Base-by-base conservation (phyloP, 805 yeast species). In the Wickerhamomyces canadensis region DNA sequence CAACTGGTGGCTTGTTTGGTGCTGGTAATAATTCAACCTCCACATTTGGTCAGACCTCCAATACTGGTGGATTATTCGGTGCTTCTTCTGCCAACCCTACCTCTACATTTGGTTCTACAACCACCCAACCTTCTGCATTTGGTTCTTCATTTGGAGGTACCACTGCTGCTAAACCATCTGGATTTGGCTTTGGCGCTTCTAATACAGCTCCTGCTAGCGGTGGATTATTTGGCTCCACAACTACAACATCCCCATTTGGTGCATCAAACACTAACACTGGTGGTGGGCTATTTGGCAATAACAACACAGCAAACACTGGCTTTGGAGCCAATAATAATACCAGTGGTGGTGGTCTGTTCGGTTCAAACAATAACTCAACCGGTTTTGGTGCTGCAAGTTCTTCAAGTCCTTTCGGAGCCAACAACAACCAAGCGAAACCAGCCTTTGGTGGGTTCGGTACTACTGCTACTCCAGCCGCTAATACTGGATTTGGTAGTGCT, bases 281-380 rank as follows among this genome's bases (percentile, higher is more conserved):
- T n/a, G 67, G 70, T 13, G 72, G 74, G n/a, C 14, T 70, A 23
- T 72, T 74, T 52, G 76, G 76, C 19, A 37, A 52, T 15, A 58
- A 44, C 44, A 49, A 52, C 33, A 50, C 46, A 12, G 43, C 55
- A 8, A 17, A 54, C 3, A 31, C 49, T 21, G 51, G 46, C 4
- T 52, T 54, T 34, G 62, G 62, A 13, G 19, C 41, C 17, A 25
- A 27, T 11, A 30, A 10, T 17, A 24, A 33, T 8, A 21, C 29
- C n/a, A 41, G 35, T 17, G 23, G 38, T 12, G 41, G 52, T n/a
- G n/a, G n/a, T n/a, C n/a, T n/a, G 6, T 57, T 57, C 43, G 62
- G 62, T 24, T 39, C 58, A 13, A 39, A 45, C n/a, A n/a, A n/a
- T n/a, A 38, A 25, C 8, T 27, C 29, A 27, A 27, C 29, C 11